Base-by-base conservation (phyloP, 768 basidiomycete species). In the Tricholoma saponaceum region DNA sequence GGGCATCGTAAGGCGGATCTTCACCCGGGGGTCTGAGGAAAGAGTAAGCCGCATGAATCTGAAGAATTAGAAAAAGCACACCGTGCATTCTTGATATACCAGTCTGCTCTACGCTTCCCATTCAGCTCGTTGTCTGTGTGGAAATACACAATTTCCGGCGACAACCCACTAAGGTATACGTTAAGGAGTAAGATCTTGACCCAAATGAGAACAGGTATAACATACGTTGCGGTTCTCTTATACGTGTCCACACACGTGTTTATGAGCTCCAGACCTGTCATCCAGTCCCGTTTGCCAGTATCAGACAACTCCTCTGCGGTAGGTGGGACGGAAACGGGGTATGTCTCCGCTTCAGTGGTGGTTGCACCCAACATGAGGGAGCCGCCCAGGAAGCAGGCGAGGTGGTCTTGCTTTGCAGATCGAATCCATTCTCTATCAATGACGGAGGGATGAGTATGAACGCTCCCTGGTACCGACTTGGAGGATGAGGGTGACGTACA, bases 341-440 rank as follows among this genome's bases (percentile, higher is more conserved):
- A 66, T 3, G 66, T 71, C n/a, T 74, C 62, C 2, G 82, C 79
- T 26, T 84, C 87, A 0, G 82, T 76, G 1, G 80, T 84, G 0
- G 86, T 88, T 9, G 93, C 89, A 25, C 96, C 95, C 1, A 98
- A 79, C 79, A 98, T 85, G 58, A 98, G 83, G 0, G 90, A 90
- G 1, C 94, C 96, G 44, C 87, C 93, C 43, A 98, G 76, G 83
- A 97, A 98, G 72, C 96, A 98, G 2, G 91, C 95, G 20, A 98
- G 84, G 68, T 98, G 95, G 67, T 98, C 96, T 74, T 98, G 96
- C 68, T 97, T 96, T 9, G 89, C 89, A 16, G 77, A 75, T 25
- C 88, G 72, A 18, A 80, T 79, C 90, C 90, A 95, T 46, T 74
- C 70, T 14, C 92, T 91, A 62, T 58, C 6, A 25, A 9, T 5